phyloP scores from a whole-genome alignment of 306 rosid species.

The Quercus wislizeni region DNA sequence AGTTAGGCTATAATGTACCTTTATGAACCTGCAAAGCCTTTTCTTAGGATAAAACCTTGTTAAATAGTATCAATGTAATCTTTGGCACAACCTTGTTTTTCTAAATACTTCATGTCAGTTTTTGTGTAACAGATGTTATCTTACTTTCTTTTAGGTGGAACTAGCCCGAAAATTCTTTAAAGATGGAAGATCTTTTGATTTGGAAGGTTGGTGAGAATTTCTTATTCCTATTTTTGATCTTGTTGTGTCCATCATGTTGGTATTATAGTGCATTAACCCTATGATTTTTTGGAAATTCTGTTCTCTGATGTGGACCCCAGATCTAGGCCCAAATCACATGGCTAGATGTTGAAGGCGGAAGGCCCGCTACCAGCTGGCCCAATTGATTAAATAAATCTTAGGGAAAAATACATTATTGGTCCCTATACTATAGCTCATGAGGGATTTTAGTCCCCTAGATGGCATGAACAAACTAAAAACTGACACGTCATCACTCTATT shows the following conservation, averaged over 20 bases:
- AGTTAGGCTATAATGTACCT: too few relatives aligned
- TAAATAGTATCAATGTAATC: not conserved
- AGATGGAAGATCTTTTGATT: slow-evolving; percentile 78
- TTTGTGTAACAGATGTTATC: slow-evolving; percentile 11
- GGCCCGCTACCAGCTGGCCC: too few relatives aligned
- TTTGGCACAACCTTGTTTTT: not conserved
- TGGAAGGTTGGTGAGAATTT: slow-evolving; percentile 63
- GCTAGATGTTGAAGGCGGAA: too few relatives aligned
- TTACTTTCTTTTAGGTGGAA: slow-evolving; percentile 63
- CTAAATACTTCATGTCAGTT: not conserved
- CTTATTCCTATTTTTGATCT: not conserved
- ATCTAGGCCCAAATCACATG: too few relatives aligned
- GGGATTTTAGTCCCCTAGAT: too few relatives aligned
- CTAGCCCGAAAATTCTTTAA: slow-evolving; percentile 72
- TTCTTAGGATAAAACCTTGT: not conserved
- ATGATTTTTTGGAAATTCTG: not conserved
- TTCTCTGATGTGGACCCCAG: not conserved
- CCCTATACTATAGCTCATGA: too few relatives aligned
- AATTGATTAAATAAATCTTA: not conserved
- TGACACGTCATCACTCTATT: too few relatives aligned
- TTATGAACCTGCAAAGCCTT: not conserved
- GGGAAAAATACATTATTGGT: not conserved
- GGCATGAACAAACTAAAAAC: too few relatives aligned
- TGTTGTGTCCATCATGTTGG: slow-evolving; percentile 12
- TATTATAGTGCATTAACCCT: not conserved